Percentiles rank a stretch among this genome's conserved stretches.
Conservation (phyloP, 352 stramenopile species). For the Halophytophthora polymorphica region DNA sequence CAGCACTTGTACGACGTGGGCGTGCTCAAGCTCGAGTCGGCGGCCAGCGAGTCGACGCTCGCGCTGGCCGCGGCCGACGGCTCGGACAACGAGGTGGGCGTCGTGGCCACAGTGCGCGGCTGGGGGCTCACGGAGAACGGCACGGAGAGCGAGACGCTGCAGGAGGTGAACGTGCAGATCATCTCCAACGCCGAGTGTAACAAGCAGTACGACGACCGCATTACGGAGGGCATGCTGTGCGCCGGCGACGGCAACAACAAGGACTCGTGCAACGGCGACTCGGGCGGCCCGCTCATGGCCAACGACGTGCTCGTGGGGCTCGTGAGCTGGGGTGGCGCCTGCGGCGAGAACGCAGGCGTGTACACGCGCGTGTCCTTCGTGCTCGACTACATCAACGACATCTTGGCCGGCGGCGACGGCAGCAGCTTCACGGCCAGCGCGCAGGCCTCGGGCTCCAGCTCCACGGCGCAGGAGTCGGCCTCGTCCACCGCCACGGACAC, state of each 20-base stretch:
- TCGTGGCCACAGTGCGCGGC: conserved; percentile 49
- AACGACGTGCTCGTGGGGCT: conserved; percentile 53
- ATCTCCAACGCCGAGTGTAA: conserved; percentile 59
- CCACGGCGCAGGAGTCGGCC: too few relatives aligned
- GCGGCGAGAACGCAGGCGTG: conserved; percentile 48
- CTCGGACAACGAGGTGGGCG: conserved; percentile 47
- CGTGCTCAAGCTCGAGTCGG: conserved; percentile 54
- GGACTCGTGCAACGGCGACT: conserved; percentile 70
- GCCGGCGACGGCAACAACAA: conserved; percentile 44
- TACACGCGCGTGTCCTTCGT: conserved; percentile 54
- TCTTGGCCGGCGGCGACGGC: conserved; percentile 26
- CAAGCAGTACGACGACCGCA: conserved; percentile 49
- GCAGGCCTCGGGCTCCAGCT: conserved; percentile 7
- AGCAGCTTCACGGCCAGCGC: conserved; percentile 17
- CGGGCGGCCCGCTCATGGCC: conserved; percentile 51
- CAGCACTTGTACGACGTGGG: conserved; percentile 53
- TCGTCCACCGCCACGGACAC: conserved; percentile 6
- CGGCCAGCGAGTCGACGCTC: conserved; percentile 28
- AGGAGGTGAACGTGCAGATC: conserved; percentile 58
- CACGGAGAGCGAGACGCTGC: conserved; percentile 30
- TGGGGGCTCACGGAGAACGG: conserved; percentile 60
- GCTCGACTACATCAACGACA: conserved; percentile 54
- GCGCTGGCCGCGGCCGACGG: conserved; percentile 34
- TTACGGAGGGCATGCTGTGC: conserved; percentile 63
- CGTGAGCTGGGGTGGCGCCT: conserved; percentile 66